Evolutionary conservation across 345 rosid species (phyloP).

Genomic region (thale cress (Arabidopsis thaliana)): DNA sequence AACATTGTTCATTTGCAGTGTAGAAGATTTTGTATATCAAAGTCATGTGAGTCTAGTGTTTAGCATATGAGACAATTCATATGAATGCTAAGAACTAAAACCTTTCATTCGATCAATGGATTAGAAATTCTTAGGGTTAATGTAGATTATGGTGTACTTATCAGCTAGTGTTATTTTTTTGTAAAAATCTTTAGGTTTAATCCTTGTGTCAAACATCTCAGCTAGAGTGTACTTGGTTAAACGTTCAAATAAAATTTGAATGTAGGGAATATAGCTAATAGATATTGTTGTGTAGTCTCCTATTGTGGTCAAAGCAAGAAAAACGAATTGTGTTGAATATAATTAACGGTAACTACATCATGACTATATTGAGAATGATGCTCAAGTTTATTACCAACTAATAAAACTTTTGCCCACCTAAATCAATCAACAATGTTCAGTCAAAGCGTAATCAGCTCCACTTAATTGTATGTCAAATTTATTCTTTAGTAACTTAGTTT

Average conservation of each 20-base stretch:
- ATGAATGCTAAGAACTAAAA: background rate
- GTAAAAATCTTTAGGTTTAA: too few relatives aligned
- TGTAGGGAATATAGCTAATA: conserved; percentile 4
- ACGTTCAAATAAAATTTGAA: background rate
- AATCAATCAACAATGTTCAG: conserved; percentile 8
- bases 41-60: conserved; percentile 33
- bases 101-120: background rate
- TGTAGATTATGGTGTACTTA: background rate
- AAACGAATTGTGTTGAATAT: background rate
- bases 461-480: conserved; percentile 10
- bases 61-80: background rate
- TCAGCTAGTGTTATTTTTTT: too few relatives aligned
- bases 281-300: conserved; percentile 2
- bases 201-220: background rate
- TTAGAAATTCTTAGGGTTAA: too few relatives aligned
- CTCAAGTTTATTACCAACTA: conserved; percentile 18
- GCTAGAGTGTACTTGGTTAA: background rate
- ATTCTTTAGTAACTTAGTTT: background rate
- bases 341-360: conserved; percentile 18
- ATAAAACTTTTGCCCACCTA: conserved; percentile 2
- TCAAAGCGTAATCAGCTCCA: conserved; percentile 39
- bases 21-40: conserved; percentile 23
- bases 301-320: conserved; percentile 13
- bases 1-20: conserved; percentile 39
- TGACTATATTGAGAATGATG: conserved; percentile 22